Percentiles rank a stretch among this genome's conserved stretches.
phyloP scores from a whole-genome alignment of 2,329 filamentous ascomycete species.

The Pseudogymnoascus destructans region DNA sequence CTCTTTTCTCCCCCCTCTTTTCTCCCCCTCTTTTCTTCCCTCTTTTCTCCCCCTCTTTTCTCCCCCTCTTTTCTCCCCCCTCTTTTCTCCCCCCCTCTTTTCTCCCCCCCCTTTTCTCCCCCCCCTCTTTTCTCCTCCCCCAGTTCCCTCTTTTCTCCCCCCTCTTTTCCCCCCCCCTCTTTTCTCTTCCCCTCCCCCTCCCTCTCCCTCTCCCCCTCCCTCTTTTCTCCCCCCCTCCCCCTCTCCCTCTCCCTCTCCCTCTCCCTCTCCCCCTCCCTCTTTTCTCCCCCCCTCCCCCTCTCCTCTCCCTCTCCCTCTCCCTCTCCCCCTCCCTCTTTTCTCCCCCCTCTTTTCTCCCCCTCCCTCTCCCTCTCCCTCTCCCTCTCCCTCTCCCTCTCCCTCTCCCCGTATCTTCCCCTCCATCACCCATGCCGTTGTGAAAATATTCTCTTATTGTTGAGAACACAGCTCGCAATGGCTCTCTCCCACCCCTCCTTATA shows the following conservation, averaged over 20 bases:
- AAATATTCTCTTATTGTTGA: not conserved
- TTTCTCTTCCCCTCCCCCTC: not conserved
- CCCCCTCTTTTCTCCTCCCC: not conserved
- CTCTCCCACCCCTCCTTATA: conserved; percentile 32
- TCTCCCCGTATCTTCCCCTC: not conserved
- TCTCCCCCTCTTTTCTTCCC: not conserved
- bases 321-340: not conserved
- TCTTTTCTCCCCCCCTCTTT: not conserved
- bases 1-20: not conserved
- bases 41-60: not conserved
- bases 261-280: not conserved
- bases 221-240: not conserved
- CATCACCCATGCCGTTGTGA: not conserved
- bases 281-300: not conserved
- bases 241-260: not conserved
- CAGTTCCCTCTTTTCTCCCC: not conserved
- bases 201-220: not conserved
- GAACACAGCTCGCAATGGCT: conserved; percentile 27
- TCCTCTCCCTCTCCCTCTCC: not conserved
- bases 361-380: not conserved
- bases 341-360: not conserved
- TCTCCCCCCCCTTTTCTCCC: not conserved
- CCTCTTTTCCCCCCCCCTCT: not conserved
- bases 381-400: not conserved
- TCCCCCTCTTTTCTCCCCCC: not conserved